phyloP scores from a whole-genome alignment of 371 early-diverging fungal species.

The Enterocytospora artemiae region DNA sequence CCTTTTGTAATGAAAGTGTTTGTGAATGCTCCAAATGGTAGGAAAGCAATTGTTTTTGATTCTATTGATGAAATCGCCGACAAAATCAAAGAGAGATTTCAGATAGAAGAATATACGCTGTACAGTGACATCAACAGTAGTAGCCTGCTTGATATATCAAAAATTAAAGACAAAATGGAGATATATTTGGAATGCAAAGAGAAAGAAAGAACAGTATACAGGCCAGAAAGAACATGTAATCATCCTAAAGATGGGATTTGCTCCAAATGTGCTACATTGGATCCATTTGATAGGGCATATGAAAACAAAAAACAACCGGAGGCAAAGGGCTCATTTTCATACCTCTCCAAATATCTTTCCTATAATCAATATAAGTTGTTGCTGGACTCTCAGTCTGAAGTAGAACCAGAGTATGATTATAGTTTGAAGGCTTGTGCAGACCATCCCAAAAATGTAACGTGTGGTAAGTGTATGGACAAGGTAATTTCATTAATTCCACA shows the following conservation, averaged over 20 bases:
- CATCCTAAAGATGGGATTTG: conserved; percentile 55
- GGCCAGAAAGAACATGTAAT: conserved; percentile 32
- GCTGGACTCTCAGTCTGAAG: conserved; percentile 32
- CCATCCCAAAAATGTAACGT: conserved; percentile 38
- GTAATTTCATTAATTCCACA: conserved; percentile 53
- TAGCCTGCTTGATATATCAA: background rate
- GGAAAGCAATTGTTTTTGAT: background rate
- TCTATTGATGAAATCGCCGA: background rate
- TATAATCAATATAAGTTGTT: conserved; percentile 48
- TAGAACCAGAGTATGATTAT: conserved; percentile 31
- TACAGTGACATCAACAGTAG: conserved; percentile 9
- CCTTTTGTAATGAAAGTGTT: background rate
- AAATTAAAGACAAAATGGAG: background rate
- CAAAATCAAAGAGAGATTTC: conserved; percentile 9
- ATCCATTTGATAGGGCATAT: conserved; percentile 45
- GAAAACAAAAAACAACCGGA: conserved; percentile 44
- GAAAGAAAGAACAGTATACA: conserved; percentile 12
- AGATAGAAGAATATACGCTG: conserved; percentile 13
- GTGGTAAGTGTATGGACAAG: conserved; percentile 45
- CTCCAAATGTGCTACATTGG: conserved; percentile 52
- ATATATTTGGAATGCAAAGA: conserved; percentile 20
- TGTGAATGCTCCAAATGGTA: background rate
- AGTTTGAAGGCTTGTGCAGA: conserved; percentile 19
- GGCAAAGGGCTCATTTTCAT: too few relatives aligned
- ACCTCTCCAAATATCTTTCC: conserved; percentile 53